A percentile compares a stretch with the other conserved stretches of the same genome.
Conservation (phyloP, 208 protist species). For the Wallacemonas rigidus region DNA sequence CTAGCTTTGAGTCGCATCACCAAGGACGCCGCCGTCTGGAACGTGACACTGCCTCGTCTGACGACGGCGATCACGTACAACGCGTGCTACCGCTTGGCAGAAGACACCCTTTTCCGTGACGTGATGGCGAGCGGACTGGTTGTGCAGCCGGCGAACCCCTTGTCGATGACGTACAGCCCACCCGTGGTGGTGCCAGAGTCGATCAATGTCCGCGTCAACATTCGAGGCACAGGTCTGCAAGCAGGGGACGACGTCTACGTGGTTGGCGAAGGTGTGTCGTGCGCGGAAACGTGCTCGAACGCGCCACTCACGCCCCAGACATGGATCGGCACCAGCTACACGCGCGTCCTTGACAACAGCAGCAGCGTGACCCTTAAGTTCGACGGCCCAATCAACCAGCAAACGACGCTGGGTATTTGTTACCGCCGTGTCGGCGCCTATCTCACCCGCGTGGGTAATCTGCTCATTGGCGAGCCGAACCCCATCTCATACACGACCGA, state of each 20-base stretch:
- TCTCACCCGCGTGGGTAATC: slow-evolving; percentile 54
- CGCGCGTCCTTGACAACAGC: slow-evolving; percentile 36
- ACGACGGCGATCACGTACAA: slow-evolving; percentile 32
- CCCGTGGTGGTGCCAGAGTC: slow-evolving; percentile 54
- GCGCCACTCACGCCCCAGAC: slow-evolving; percentile 41
- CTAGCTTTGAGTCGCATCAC: slow-evolving; percentile 7
- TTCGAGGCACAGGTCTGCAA: slow-evolving; percentile 51
- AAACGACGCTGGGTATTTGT: slow-evolving; percentile 68
- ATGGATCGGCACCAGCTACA: slow-evolving; percentile 49
- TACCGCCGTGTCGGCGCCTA: slow-evolving; percentile 67
- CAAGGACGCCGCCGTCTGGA: slow-evolving; percentile 31
- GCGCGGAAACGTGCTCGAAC: slow-evolving; percentile 69
- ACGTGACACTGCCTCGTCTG: slow-evolving; percentile 53
- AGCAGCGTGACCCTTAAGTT: slow-evolving; percentile 55
- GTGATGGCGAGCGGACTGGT: slow-evolving; percentile 21
- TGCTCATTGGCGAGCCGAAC: slow-evolving; percentile 66
- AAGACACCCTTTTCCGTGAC: slow-evolving; percentile 49
- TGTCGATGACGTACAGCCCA: slow-evolving; percentile 42
- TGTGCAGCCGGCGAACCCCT: slow-evolving; percentile 56
- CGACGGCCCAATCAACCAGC: slow-evolving; percentile 28
- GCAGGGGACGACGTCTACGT: slow-evolving; percentile 65
- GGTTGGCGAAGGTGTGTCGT: slow-evolving; percentile 46
- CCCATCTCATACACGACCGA: slow-evolving; percentile 64
- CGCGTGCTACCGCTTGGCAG: slow-evolving; percentile 69
- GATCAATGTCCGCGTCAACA: slow-evolving; percentile 42